phyloP scores from a whole-genome alignment of 352 stramenopile genomes.

The Phytophthora cajani region DNA sequence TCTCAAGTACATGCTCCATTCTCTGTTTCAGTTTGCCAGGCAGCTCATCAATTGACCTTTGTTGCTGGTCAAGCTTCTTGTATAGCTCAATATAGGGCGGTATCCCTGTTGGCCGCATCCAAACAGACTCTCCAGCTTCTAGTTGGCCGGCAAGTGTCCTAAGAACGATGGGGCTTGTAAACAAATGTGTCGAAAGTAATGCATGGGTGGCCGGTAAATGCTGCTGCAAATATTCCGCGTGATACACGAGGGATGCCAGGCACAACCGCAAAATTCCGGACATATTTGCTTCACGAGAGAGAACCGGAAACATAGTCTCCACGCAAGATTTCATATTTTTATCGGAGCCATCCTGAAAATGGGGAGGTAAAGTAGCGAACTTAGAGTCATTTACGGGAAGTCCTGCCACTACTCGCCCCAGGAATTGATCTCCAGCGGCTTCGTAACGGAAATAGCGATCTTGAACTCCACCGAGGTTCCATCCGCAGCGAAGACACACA shows the following conservation, averaged over 20 bases:
- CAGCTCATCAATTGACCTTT: slow-evolving; percentile 1
- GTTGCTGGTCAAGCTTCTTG: slow-evolving; percentile 2
- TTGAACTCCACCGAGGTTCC: slow-evolving; percentile 19
- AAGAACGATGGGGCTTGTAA: background rate
- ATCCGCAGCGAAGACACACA: slow-evolving; percentile 23
- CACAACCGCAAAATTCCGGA: slow-evolving; percentile 8
- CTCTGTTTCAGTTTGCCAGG: background rate
- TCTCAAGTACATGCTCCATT: slow-evolving; percentile 1
- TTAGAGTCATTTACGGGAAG: slow-evolving; percentile 15
- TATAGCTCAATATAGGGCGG: slow-evolving; percentile 6
- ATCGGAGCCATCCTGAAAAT: slow-evolving; percentile 4
- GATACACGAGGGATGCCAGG: slow-evolving; percentile 1
- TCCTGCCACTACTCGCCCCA: slow-evolving; percentile 14
- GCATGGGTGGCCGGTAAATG: background rate
- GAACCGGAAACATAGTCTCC: slow-evolving; percentile 10
- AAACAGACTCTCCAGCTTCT: background rate
- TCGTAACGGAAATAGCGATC: slow-evolving; percentile 31
- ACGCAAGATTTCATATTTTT: slow-evolving; percentile 1
- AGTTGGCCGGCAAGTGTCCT: background rate
- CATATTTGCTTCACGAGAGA: slow-evolving; percentile 2
- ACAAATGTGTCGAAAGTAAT: background rate
- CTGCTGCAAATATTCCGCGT: background rate
- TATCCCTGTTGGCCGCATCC: background rate
- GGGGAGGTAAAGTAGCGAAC: slow-evolving; percentile 18
- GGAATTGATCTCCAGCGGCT: slow-evolving; percentile 18